Conservation (phyloP, 768 basidiomycete species). For the Tulasnella sp. region DNA sequence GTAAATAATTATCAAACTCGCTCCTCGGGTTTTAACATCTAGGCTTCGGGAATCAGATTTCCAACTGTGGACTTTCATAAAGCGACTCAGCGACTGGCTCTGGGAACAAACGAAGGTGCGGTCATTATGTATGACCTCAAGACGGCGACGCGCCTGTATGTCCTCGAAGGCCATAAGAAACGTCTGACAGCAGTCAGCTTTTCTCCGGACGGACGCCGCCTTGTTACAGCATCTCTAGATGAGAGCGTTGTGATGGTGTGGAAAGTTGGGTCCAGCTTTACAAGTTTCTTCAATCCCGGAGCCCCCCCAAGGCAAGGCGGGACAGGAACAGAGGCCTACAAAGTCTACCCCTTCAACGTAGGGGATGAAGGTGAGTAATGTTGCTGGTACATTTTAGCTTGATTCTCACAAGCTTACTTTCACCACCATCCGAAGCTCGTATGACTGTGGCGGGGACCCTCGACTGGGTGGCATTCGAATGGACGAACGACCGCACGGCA, state of each 20-base stretch:
- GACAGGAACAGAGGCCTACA: slow-evolving; percentile 80
- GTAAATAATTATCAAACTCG: slow-evolving; percentile 33
- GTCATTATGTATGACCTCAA: slow-evolving; percentile 96
- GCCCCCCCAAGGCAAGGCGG: slow-evolving; percentile 84
- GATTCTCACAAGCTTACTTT: background rate
- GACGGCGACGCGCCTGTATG: slow-evolving; percentile 89
- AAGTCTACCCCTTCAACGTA: slow-evolving; percentile 78
- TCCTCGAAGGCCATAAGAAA: slow-evolving; percentile 87
- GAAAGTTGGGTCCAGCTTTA: slow-evolving; percentile 90
- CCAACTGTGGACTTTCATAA: slow-evolving; percentile 94
- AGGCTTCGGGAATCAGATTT: slow-evolving; percentile 50
- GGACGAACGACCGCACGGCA: slow-evolving; percentile 80
- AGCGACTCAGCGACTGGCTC: slow-evolving; percentile 79
- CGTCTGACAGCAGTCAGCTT: slow-evolving; percentile 81
- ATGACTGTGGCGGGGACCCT: slow-evolving; percentile 63
- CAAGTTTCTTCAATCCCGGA: slow-evolving; percentile 86
- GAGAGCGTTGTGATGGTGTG: slow-evolving; percentile 84
- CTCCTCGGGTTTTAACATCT: background rate
- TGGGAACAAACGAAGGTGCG: slow-evolving; percentile 92
- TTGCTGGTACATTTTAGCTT: background rate
- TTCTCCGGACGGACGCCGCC: slow-evolving; percentile 85
- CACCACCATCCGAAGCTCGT: slow-evolving; percentile 41
- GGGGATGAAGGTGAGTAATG: slow-evolving; percentile 68
- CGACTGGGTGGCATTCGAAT: slow-evolving; percentile 74
- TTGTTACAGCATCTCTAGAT: slow-evolving; percentile 82